phyloP scores from a whole-genome alignment of 305 asterid genomes.

The Fraxinus velutina region DNA sequence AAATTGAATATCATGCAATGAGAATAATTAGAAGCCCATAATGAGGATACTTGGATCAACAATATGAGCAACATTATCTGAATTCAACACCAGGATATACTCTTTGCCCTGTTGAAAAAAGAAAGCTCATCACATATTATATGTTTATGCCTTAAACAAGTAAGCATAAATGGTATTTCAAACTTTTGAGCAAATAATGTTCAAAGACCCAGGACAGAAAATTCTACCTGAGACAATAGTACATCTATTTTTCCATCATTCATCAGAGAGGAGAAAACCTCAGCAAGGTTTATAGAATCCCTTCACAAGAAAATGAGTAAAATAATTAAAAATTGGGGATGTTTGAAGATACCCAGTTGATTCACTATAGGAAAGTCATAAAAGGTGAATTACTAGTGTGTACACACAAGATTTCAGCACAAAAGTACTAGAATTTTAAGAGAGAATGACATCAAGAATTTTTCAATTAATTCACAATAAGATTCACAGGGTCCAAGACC shows the following conservation, averaged over 20 bases:
- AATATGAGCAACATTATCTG: conserved; percentile 73
- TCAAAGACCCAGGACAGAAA: conserved; percentile 12
- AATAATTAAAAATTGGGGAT: neutral
- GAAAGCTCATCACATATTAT: conserved; percentile 23
- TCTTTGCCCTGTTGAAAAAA: conserved; percentile 71
- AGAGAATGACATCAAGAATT: neutral
- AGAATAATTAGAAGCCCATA: conserved; percentile 20
- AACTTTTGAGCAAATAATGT: conserved; percentile 8
- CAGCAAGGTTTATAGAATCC: conserved; percentile 49
- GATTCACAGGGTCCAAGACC: conserved; percentile 6
- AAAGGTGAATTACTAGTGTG: neutral
- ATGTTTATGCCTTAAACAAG: conserved; percentile 9
- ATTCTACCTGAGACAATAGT: conserved; percentile 64
- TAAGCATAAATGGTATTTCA: conserved; percentile 9
- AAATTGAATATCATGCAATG: conserved; percentile 9
- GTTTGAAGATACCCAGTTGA: neutral
- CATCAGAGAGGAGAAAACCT: conserved; percentile 57
- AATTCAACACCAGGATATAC: conserved; percentile 67
- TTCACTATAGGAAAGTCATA: neutral
- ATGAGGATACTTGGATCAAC: conserved; percentile 85
- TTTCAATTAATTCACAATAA: neutral
- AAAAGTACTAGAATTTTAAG: neutral
- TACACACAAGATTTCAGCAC: neutral
- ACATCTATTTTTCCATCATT: conserved; percentile 56
- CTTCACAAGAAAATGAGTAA: conserved; percentile 40